These are phyloP conservation scores for Erodium chrysanthum DNA, from an alignment of 441 rosid species.

Conservation along the genomic window DNA sequence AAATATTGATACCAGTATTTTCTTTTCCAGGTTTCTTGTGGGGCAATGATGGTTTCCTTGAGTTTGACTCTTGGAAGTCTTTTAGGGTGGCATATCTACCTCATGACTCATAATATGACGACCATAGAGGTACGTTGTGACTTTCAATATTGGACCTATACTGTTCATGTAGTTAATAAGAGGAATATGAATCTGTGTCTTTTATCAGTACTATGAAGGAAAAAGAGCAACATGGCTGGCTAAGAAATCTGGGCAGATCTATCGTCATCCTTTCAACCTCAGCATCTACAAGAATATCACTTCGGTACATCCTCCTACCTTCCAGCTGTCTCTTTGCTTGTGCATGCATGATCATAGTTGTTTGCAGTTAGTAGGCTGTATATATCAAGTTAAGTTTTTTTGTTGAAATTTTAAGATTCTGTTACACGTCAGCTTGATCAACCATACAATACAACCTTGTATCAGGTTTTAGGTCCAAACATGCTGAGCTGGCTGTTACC, in stretches of 20 bases:
- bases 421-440: conserved; percentile 7
- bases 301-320: conserved; percentile 32
- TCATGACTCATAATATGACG: conserved; percentile 41
- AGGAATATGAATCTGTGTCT: conserved; percentile 7
- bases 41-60: conserved; percentile 29
- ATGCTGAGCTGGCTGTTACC: conserved; percentile 68
- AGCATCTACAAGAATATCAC: conserved; percentile 51
- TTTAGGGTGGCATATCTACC: conserved; percentile 49
- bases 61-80: conserved; percentile 34
- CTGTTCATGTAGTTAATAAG: conserved; percentile 4
- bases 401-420: neutral
- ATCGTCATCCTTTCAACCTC: conserved; percentile 51
- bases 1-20: neutral
- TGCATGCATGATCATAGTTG: neutral
- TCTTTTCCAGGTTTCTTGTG: conserved; percentile 34
- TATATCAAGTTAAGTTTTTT: neutral
- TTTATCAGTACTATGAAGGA: conserved; percentile 57
- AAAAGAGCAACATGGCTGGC: conserved; percentile 68
- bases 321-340: neutral
- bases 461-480: conserved; percentile 66
- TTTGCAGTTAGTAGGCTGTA: neutral
- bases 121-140: conserved; percentile 40
- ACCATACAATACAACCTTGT: conserved; percentile 12
- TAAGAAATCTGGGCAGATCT: conserved; percentile 69
- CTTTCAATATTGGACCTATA: conserved; percentile 1